A percentile compares a stretch with the other conserved stretches of the same genome.
Evolutionary conservation across 2,329 filamentous ascomycete genomes (phyloP).

Genomic region (Curvularia eragrostidis): DNA sequence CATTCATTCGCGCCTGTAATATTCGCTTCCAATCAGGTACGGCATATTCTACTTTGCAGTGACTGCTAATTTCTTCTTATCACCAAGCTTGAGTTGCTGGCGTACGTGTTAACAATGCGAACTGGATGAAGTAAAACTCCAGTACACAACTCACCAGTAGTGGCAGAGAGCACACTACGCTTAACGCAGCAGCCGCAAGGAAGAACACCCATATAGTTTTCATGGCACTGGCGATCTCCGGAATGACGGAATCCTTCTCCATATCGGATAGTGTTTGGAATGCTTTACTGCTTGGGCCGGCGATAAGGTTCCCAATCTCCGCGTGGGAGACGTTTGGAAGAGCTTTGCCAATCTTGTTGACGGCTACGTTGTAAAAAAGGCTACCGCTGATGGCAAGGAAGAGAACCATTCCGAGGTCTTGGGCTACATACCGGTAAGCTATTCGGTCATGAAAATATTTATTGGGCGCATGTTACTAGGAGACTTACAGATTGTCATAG

Average conservation of each 20-base stretch:
- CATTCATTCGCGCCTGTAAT: too few relatives aligned
- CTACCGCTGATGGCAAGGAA: slow-evolving; percentile 8
- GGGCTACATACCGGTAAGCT: neutral
- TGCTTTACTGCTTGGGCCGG: slow-evolving; percentile 1
- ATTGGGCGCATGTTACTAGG: neutral
- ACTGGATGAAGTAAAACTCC: too few relatives aligned
- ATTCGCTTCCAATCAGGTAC: too few relatives aligned
- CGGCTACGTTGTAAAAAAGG: slow-evolving; percentile 3
- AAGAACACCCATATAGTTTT: neutral
- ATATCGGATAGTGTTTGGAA: neutral
- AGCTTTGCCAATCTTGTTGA: neutral
- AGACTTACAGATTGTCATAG: slow-evolving; percentile 9
- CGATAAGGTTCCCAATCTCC: neutral
- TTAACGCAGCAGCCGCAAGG: neutral
- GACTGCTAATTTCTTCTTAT: too few relatives aligned
- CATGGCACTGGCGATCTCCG: slow-evolving; percentile 1
- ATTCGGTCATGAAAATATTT: neutral
- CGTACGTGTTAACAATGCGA: too few relatives aligned
- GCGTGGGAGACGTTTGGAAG: neutral
- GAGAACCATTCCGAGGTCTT: slow-evolving; percentile 7
- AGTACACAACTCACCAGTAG: neutral
- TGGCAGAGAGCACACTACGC: neutral
- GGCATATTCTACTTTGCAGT: too few relatives aligned
- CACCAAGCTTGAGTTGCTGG: too few relatives aligned
- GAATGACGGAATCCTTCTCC: neutral